Evolutionary conservation across 2,329 filamentous ascomycete species (phyloP).

Genomic region (Dactylellina drechsleri): DNA sequence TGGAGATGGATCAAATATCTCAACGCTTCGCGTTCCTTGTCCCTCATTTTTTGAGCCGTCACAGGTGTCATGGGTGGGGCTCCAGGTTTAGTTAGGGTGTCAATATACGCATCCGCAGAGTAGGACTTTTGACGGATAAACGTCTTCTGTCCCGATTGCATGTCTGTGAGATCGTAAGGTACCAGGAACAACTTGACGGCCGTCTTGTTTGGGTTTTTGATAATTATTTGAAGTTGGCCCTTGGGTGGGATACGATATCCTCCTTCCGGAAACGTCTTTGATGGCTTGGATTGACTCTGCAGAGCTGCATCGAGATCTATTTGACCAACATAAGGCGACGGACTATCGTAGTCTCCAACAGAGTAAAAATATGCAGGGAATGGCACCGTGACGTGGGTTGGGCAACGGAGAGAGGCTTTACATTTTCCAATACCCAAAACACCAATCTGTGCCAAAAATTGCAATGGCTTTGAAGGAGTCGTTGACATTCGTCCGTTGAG

Average conservation of each 20-base stretch:
- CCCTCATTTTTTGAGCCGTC: slow-evolving; percentile 51
- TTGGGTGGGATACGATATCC: slow-evolving; percentile 93
- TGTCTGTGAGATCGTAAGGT: slow-evolving; percentile 89
- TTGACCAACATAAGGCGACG: slow-evolving; percentile 93
- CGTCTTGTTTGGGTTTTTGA: slow-evolving; percentile 98
- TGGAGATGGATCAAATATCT: slow-evolving; percentile 92
- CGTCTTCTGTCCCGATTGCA: slow-evolving; percentile 94
- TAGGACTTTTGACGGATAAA: slow-evolving; percentile 95
- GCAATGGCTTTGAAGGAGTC: slow-evolving; percentile 87
- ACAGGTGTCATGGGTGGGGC: slow-evolving; percentile 51
- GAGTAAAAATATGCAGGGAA: slow-evolving; percentile 94
- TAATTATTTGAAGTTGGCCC: slow-evolving; percentile 93
- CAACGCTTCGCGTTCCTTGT: slow-evolving; percentile 74
- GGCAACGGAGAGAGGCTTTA: slow-evolving; percentile 84
- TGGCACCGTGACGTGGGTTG: slow-evolving; percentile 86
- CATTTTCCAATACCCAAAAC: slow-evolving; percentile 90
- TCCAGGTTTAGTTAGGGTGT: slow-evolving; percentile 62
- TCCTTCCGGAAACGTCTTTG: slow-evolving; percentile 80
- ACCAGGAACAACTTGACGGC: slow-evolving; percentile 95
- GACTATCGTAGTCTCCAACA: slow-evolving; percentile 71
- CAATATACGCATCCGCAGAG: slow-evolving; percentile 71
- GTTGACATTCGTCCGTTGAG: slow-evolving; percentile 96
- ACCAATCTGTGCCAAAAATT: slow-evolving; percentile 94
- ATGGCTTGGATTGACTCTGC: slow-evolving; percentile 64
- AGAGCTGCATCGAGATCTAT: slow-evolving; percentile 89